phyloP scores from a whole-genome alignment of 2,329 filamentous ascomycete species.

The Arthroderma sp. region DNA sequence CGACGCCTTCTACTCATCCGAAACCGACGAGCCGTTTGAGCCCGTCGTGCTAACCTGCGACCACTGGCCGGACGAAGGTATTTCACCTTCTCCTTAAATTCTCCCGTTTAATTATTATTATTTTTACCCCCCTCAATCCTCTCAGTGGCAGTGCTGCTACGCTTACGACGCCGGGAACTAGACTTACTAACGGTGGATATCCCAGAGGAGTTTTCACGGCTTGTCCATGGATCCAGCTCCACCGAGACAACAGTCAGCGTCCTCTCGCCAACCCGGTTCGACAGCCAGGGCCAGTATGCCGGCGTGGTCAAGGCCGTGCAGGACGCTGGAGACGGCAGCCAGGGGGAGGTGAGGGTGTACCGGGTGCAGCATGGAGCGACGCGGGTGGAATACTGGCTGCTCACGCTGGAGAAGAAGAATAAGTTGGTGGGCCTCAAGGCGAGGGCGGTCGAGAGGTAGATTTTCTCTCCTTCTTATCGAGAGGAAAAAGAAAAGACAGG shows the following conservation, averaged over 20 bases:
- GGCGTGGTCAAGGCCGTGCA: constrained; percentile 33
- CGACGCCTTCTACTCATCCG: constrained; percentile 60
- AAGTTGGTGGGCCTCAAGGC: constrained; percentile 69
- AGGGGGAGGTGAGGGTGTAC: constrained; percentile 61
- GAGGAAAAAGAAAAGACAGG: too few species aligned
- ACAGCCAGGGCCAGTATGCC: constrained; percentile 56
- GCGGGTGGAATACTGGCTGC: constrained; percentile 67
- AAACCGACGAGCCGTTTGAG: constrained; percentile 77
- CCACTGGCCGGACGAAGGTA: neutral
- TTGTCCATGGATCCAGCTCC: neutral
- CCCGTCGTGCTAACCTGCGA: constrained; percentile 56
- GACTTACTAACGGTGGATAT: neutral
- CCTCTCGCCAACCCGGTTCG: constrained; percentile 59
- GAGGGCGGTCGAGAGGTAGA: constrained; percentile 62
- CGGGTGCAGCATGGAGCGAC: constrained; percentile 51
- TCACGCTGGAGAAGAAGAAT: constrained; percentile 49
- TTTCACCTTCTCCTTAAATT: neutral
- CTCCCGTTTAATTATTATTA: neutral
- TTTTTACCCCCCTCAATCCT: neutral
- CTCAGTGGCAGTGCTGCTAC: neutral
- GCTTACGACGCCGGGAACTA: neutral
- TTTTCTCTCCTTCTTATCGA: too few species aligned
- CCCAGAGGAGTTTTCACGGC: neutral
- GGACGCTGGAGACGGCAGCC: constrained; percentile 23
- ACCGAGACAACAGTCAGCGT: constrained; percentile 37